Evolutionary conservation across 306 rosid species (phyloP).

Genomic region (Amphicarpaea edgeworthii): DNA sequence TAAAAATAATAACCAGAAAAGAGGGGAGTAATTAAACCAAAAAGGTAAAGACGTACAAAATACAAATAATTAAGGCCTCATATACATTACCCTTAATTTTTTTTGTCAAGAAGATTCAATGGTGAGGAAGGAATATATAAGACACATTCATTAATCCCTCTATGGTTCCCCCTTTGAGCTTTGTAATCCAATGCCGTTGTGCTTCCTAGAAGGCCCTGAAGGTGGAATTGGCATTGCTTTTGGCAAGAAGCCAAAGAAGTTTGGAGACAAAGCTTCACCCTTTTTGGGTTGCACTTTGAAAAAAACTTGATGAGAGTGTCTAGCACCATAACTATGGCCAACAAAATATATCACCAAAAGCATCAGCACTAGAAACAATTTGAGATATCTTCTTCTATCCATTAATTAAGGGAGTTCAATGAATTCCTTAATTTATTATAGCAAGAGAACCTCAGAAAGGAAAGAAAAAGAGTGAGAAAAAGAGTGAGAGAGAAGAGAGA

Average conservation of each 20-base stretch:
- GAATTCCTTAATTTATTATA: background rate
- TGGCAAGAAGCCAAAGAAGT: conserved; percentile 64
- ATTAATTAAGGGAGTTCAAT: conserved; percentile 47
- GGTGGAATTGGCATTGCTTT: conserved; percentile 78
- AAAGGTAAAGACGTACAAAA: background rate
- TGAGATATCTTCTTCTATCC: conserved; percentile 51
- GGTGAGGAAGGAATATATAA: background rate
- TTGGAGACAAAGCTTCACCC: conserved; percentile 36
- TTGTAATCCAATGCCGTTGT: conserved; percentile 68
- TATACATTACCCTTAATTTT: conserved; percentile 42
- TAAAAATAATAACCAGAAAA: conserved; percentile 4
- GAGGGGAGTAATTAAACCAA: background rate
- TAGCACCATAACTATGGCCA: conserved; percentile 53
- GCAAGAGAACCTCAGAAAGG: background rate
- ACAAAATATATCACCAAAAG: conserved; percentile 50
- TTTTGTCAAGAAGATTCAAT: conserved; percentile 4
- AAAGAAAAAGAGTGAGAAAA: background rate
- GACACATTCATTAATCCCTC: conserved; percentile 10
- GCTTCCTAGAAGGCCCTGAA: conserved; percentile 86
- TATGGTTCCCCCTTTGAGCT: conserved; percentile 63
- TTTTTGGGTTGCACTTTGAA: conserved; percentile 64
- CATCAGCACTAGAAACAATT: conserved; percentile 43
- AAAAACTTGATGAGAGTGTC: conserved; percentile 51
- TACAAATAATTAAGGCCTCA: conserved; percentile 15
- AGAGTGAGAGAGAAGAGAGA: background rate